Percentiles rank a stretch among this genome's conserved stretches.
These are phyloP conservation scores for Leucosporidium scottii DNA, from an alignment of 768 basidiomycete genomes.

Conservation along the genomic window DNA sequence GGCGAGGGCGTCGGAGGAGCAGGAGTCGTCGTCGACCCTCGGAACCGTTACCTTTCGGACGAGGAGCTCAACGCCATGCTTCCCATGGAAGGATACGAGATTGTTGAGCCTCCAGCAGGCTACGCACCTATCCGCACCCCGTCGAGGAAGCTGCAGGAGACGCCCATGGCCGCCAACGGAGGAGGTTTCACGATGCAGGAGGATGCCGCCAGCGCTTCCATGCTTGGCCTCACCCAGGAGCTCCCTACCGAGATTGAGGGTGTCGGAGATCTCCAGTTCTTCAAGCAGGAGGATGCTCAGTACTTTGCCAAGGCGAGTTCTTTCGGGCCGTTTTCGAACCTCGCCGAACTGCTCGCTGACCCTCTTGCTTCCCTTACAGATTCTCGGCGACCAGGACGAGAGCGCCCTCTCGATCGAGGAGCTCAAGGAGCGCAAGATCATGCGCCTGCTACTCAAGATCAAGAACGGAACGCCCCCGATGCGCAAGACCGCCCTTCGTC, in stretches of 20 bases:
- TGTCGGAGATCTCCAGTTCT: constrained; percentile 92
- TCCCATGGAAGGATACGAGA: constrained; percentile 75
- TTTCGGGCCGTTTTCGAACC: not conserved
- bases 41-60: constrained; percentile 90
- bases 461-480: constrained; percentile 99
- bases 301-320: constrained; percentile 83
- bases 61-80: constrained; percentile 90
- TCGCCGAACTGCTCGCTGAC: constrained; percentile 36
- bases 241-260: constrained; percentile 96
- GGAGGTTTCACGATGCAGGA: constrained; percentile 95
- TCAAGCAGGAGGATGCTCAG: constrained; percentile 95
- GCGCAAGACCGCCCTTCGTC: constrained; percentile 91
- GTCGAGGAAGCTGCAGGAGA: constrained; percentile 50
- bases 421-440: constrained; percentile 99
- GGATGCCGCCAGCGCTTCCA: constrained; percentile 76
- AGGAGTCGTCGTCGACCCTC: constrained; percentile 57
- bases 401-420: constrained; percentile 86
- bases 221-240: constrained; percentile 78
- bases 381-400: constrained; percentile 56
- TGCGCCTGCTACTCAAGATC: constrained; percentile 94
- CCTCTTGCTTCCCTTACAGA: constrained; percentile 10
- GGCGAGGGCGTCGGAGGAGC: constrained; percentile 25
- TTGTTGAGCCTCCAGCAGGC: constrained; percentile 88
- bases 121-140: constrained; percentile 70
- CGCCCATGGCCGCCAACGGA: constrained; percentile 49